Evolutionary conservation across 768 basidiomycete genomes (phyloP).

Genomic region (Cyathus striatus): DNA sequence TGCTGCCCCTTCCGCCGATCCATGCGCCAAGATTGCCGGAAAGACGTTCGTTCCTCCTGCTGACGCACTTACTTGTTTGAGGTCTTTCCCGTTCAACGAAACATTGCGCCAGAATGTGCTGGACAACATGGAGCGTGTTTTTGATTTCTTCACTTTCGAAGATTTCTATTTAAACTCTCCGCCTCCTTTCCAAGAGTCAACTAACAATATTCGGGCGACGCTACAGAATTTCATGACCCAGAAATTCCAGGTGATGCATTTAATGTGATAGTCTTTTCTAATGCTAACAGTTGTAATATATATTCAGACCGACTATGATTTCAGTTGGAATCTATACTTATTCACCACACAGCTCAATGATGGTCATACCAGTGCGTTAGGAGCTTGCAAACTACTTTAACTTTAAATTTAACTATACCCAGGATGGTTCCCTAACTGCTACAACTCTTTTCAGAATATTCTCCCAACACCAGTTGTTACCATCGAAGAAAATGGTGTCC

Average conservation of each 20-base stretch:
- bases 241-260: constrained; percentile 33
- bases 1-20: constrained; percentile 25
- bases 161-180: constrained; percentile 46
- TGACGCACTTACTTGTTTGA: constrained; percentile 53
- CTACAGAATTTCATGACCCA: constrained; percentile 44
- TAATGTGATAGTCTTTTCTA: background rate
- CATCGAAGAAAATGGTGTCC: constrained; percentile 40
- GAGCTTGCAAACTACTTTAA: background rate
- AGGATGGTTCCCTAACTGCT: constrained; percentile 59
- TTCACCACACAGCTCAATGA: constrained; percentile 55
- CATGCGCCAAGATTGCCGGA: constrained; percentile 34
- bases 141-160: constrained; percentile 53
- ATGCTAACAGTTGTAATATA: too few relatives aligned
- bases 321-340: constrained; percentile 52
- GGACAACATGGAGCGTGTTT: constrained; percentile 38
- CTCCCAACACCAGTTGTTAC: constrained; percentile 53
- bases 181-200: constrained; percentile 51
- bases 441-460: constrained; percentile 47
- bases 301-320: constrained; percentile 59
- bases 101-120: constrained; percentile 51
- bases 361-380: constrained; percentile 53
- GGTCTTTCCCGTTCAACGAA: constrained; percentile 53
- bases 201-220: constrained; percentile 44
- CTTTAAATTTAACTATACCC: background rate
- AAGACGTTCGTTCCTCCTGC: constrained; percentile 42